Evolutionary conservation across 805 yeast species (phyloP).

Genomic region (Hyphopichia homilentoma): DNA sequence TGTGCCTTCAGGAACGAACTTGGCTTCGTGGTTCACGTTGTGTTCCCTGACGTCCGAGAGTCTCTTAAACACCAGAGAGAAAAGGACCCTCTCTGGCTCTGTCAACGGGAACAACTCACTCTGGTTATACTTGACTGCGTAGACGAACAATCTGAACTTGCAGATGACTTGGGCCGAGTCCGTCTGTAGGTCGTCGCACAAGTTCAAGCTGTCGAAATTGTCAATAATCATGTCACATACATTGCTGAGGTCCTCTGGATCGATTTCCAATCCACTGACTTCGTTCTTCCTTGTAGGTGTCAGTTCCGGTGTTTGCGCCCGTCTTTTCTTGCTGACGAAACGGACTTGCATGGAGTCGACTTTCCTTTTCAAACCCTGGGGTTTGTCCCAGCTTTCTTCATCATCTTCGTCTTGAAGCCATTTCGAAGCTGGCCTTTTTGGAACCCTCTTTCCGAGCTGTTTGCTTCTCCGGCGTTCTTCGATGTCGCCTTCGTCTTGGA

Average conservation of each 20-base stretch:
- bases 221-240: conserved; percentile 3
- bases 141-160: conserved; percentile 10
- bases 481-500: conserved; percentile 13
- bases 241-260: conserved; percentile 1
- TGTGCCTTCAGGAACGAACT: conserved; percentile 7
- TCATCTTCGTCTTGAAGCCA: conserved; percentile 2
- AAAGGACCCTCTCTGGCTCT: conserved; percentile 1
- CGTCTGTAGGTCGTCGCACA: not conserved
- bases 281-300: not conserved
- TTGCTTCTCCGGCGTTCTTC: no score
- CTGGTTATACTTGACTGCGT: conserved; percentile 9
- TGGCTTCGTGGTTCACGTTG: conserved; percentile 6
- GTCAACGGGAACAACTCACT: conserved; percentile 5
- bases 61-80: conserved; percentile 3
- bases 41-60: conserved; percentile 6
- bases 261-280: not conserved
- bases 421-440: no score
- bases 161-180: not conserved
- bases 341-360: conserved; percentile 6
- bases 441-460: no score
- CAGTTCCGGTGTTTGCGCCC: not conserved
- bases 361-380: conserved; percentile 4
- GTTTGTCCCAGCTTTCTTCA: not conserved
- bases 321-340: conserved; percentile 1
- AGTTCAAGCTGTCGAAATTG: conserved; percentile 1